Base-by-base conservation (phyloP, 2,329 filamentous ascomycete species). In the Aspergillus calidoustus region DNA sequence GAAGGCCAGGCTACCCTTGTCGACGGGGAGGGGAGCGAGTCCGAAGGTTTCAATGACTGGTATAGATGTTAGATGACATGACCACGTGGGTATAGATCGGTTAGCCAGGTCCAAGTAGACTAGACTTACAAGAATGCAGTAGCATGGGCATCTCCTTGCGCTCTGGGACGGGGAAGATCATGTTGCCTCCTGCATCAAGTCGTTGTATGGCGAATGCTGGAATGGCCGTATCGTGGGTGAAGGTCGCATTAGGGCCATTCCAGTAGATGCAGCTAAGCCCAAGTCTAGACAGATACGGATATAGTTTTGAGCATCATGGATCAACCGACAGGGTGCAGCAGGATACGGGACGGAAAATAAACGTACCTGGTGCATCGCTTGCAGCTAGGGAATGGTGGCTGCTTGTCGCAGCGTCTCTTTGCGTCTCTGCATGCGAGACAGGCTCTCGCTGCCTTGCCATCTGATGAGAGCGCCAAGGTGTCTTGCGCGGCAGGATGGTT, bases 11-110 rank as follows among this genome's bases (percentile, higher is more conserved):
- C 58, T 60, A 2, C 52, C 34, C 13, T 55, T 19, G 19, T 55
- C 52, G 19, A 60, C 58, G 8, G 51, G 44, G 5, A 60, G 58
- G 2, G 52, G 58, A 34, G 28, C 51, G 44, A 60, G 50, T 38
- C 58, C 58, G 23, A 60, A 60, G 11, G 52, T 60, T 41, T 56
- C 44, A 28, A 34, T 43, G 31, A 60, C 58, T 60, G 44, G 34
- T 22, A 51, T 23, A 28, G 17, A 51, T n/a, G 22, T 8, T 28
- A 28, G 25, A 28, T 28, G 25, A 7, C 25, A 28, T 28, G 6
- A 28, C 25, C 25, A 28, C 25, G 2, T 28, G 25, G 25, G 25
- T 28, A 28, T 28, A 28, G 25, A 28, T 28, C 4, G 25, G 25
- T 28, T 7, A 28, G 25, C 6, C 4, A 28, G 25, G 25, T 28